Conservation (phyloP, 2,329 filamentous ascomycete species). For the Bipolaris zeicola region DNA sequence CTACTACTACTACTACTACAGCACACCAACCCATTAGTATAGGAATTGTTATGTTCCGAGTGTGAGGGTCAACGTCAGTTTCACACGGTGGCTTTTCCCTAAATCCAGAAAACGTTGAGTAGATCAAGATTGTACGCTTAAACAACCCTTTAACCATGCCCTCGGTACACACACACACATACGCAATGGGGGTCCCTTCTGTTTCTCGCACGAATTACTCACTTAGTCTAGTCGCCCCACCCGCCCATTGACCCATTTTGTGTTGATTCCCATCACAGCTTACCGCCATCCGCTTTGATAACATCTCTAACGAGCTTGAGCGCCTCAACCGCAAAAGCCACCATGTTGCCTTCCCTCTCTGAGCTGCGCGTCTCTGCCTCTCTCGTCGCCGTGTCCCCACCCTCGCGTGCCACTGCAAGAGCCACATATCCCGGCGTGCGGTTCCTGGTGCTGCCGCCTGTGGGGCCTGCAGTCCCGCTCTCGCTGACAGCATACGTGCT, state of each 20-base stretch:
- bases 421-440: constrained; percentile 68
- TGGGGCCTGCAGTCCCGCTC: constrained; percentile 69
- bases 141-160: not conserved
- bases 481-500: constrained; percentile 65
- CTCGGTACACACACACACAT: not conserved
- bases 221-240: not conserved
- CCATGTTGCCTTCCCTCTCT: constrained; percentile 66
- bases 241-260: too few species aligned
- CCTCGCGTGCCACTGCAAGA: constrained; percentile 62
- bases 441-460: constrained; percentile 61
- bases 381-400: constrained; percentile 58
- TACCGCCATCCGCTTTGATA: constrained; percentile 52
- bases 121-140: not conserved
- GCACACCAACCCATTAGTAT: too few species aligned
- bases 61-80: too few species aligned
- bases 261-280: constrained; percentile 34
- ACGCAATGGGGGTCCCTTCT: too few species aligned
- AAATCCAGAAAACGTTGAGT: not conserved
- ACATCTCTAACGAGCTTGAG: constrained; percentile 63
- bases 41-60: too few species aligned
- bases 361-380: constrained; percentile 63
- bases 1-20: too few species aligned
- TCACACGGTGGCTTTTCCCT: not conserved
- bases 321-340: constrained; percentile 64
- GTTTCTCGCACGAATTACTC: not conserved